phyloP scores from a whole-genome alignment of 139 green algal species.

The Pycnococcus provasolii region DNA sequence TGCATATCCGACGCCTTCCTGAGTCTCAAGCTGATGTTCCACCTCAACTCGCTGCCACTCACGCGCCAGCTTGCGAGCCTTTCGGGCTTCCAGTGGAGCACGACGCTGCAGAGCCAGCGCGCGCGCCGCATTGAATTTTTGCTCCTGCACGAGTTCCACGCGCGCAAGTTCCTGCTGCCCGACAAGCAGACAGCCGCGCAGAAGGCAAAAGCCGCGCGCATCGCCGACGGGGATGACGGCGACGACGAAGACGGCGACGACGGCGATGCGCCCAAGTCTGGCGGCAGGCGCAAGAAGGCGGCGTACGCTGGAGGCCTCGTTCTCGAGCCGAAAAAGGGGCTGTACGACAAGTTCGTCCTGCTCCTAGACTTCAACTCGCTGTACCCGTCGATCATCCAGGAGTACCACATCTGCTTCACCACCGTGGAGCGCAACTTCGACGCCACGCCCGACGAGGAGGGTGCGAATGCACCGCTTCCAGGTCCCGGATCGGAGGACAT shows the following conservation, averaged over 20 bases:
- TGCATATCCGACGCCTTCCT: conserved; percentile 87
- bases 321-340: conserved; percentile 93
- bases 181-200: conserved; percentile 64
- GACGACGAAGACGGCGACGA: conserved; percentile 10
- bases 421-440: conserved; percentile 56
- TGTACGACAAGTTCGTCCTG: conserved; percentile 95
- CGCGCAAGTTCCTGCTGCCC: conserved; percentile 87
- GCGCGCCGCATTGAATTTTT: conserved; percentile 96
- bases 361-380: conserved; percentile 98
- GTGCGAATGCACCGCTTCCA: conserved; percentile 25
- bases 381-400: conserved; percentile 99
- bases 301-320: conserved; percentile 85
- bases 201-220: conserved; percentile 16
- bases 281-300: conserved; percentile 37
- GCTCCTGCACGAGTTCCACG: conserved; percentile 96
- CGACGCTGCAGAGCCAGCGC: conserved; percentile 67
- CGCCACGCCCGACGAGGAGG: conserved; percentile 17
- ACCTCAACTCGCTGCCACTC: conserved; percentile 48
- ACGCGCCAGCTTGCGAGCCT: conserved; percentile 70
- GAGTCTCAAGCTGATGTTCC: conserved; percentile 63
- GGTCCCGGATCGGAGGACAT: not conserved
- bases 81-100: conserved; percentile 67
- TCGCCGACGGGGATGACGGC: conserved; percentile 2
- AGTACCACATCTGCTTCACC: conserved; percentile 99
- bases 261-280: conserved; percentile 13